phyloP scores from a whole-genome alignment of 1,139 yeast genomes.

The Lodderomyces metapsilosis region DNA sequence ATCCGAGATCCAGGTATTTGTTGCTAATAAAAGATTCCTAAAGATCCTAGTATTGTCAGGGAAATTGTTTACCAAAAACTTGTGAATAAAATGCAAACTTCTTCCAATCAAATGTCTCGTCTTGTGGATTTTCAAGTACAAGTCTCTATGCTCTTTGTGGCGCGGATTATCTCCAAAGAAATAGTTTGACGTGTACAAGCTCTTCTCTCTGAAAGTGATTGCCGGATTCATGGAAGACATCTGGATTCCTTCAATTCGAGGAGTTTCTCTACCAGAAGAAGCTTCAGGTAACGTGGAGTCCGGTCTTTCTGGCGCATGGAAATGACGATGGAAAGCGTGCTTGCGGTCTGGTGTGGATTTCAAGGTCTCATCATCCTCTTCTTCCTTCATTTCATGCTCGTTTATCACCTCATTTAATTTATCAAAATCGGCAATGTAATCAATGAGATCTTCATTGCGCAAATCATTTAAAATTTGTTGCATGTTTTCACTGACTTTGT shows the following conservation, averaged over 20 bases:
- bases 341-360: slow-evolving; percentile 1
- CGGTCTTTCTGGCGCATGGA: slow-evolving; percentile 11
- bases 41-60: slow-evolving; percentile 71
- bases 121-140: slow-evolving; percentile 61
- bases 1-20: slow-evolving; percentile 82
- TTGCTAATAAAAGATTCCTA: slow-evolving; percentile 62
- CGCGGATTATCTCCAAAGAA: slow-evolving; percentile 53
- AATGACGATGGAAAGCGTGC: slow-evolving; percentile 1
- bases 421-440: slow-evolving; percentile 19
- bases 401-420: slow-evolving; percentile 12
- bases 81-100: slow-evolving; percentile 59
- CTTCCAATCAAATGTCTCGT: slow-evolving; percentile 64
- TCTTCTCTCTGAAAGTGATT: slow-evolving; percentile 58
- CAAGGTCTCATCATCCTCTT: slow-evolving; percentile 24
- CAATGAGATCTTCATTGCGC: slow-evolving; percentile 20
- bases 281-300: slow-evolving; percentile 18
- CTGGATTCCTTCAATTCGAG: slow-evolving; percentile 43
- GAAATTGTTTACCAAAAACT: slow-evolving; percentile 47
- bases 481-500: slow-evolving; percentile 36
- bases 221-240: slow-evolving; percentile 45
- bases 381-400: slow-evolving; percentile 15
- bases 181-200: slow-evolving; percentile 58
- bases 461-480: slow-evolving; percentile 42
- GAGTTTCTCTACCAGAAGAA: slow-evolving; percentile 39
- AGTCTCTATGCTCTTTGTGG: slow-evolving; percentile 46